These are phyloP conservation scores for Gymnopus androsaceus DNA, from an alignment of 1,284 basidiomycete species.

Conservation along the genomic window DNA sequence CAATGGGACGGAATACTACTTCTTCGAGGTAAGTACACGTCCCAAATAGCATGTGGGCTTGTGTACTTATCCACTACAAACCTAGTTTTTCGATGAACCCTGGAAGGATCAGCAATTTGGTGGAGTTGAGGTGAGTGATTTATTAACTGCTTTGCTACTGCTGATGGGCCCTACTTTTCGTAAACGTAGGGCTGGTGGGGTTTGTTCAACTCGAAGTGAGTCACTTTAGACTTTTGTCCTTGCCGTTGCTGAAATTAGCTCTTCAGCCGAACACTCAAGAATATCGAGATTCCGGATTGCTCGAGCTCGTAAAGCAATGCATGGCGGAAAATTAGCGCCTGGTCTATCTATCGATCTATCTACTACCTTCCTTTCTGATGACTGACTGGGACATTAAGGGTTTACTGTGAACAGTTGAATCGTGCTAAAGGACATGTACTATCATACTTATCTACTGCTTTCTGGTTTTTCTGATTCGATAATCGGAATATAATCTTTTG, in stretches of 20 bases:
- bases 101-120: conserved; percentile 62
- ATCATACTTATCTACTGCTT: too few species aligned
- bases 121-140: conserved; percentile 62
- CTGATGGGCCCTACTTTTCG: conserved; percentile 19
- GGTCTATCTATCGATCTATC: too few species aligned
- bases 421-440: too few species aligned
- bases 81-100: conserved; percentile 68
- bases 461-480: too few species aligned
- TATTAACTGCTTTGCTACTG: conserved; percentile 21
- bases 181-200: conserved; percentile 57
- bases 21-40: conserved; percentile 58
- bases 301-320: background rate
- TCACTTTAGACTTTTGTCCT: background rate
- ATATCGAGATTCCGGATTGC: conserved; percentile 19
- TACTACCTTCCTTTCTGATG: too few species aligned
- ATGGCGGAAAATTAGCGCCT: too few species aligned
- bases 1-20: conserved; percentile 72
- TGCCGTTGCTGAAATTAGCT: background rate
- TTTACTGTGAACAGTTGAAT: too few species aligned
- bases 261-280: conserved; percentile 18
- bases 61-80: too few species aligned
- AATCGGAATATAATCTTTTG: too few species aligned
- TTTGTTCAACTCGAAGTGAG: conserved; percentile 60
- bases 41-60: too few species aligned
- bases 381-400: too few species aligned